Evolutionary conservation across 2,329 filamentous ascomycete genomes (phyloP).

Genomic region (Hymenotorrendiella dingleyae): DNA sequence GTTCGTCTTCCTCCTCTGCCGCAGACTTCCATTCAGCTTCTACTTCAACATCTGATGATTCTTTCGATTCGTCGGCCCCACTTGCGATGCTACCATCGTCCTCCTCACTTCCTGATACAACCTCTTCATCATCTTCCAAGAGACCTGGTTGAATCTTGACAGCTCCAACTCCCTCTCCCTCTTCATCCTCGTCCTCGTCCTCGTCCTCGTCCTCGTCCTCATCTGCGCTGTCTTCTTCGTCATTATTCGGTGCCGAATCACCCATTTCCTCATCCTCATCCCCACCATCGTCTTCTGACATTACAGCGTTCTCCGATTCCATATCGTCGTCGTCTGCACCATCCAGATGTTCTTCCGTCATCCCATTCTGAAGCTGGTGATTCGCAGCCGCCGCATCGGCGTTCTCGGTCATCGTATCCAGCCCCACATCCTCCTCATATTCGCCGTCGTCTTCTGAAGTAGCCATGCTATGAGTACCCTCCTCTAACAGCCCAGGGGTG

Average conservation of each 20-base stretch:
- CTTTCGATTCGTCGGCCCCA: constrained; percentile 47
- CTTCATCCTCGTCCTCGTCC: constrained; percentile 36
- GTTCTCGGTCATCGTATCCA: constrained; percentile 24
- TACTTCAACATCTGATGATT: constrained; percentile 53
- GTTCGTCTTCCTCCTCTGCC: constrained; percentile 49
- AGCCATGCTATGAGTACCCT: constrained; percentile 29
- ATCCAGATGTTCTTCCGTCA: constrained; percentile 21
- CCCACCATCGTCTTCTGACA: constrained; percentile 31
- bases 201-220: constrained; percentile 37
- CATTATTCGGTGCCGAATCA: constrained; percentile 31
- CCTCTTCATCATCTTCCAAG: constrained; percentile 33
- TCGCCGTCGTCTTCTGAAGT: constrained; percentile 32
- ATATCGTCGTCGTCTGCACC: constrained; percentile 27
- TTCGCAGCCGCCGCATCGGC: constrained; percentile 31
- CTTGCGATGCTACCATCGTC: constrained; percentile 27
- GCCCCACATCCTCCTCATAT: constrained; percentile 30
- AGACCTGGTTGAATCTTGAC: constrained; percentile 31
- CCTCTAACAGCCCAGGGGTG: constrained; percentile 27
- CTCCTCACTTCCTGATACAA: constrained; percentile 24
- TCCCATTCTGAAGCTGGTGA: constrained; percentile 30
- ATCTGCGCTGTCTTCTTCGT: constrained; percentile 34
- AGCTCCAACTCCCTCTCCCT: constrained; percentile 30
- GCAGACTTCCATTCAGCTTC: constrained; percentile 48
- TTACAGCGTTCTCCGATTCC: constrained; percentile 13
- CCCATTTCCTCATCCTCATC: constrained; percentile 34